Conservation (phyloP, 192 early-diverging fungal genomes). For the Linnemannia exigua region DNA sequence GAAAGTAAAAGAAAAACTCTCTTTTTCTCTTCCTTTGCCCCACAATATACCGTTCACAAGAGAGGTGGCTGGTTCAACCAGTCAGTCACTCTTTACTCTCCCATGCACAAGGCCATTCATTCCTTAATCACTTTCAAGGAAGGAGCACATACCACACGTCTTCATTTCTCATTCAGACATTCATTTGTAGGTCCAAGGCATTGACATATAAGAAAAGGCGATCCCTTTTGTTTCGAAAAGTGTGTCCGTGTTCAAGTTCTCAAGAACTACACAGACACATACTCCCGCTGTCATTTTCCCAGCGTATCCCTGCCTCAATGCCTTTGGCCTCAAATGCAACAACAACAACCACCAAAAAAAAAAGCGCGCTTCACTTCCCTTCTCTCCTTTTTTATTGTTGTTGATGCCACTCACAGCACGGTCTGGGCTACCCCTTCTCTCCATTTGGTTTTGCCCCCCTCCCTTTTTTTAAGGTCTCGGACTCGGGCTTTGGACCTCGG, state of each 20-base stretch:
- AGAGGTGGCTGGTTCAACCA: too few species aligned
- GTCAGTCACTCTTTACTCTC: not conserved
- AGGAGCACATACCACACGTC: not conserved
- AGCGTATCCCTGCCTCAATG: not conserved
- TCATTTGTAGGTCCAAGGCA: not conserved
- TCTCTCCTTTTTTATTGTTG: not conserved
- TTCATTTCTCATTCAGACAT: not conserved
- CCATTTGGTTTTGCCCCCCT: too few species aligned
- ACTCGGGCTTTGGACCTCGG: not conserved
- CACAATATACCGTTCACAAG: not conserved
- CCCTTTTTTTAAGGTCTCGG: not conserved
- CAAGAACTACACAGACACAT: not conserved
- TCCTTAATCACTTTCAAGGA: not conserved
- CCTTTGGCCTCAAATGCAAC: not conserved
- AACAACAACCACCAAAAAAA: too few species aligned
- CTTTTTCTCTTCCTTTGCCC: not conserved
- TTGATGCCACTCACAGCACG: not conserved
- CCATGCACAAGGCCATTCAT: not conserved
- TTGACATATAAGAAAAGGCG: not conserved
- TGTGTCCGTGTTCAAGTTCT: not conserved
- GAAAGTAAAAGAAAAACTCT: not conserved
- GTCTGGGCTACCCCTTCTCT: not conserved
- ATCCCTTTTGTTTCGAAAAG: slow-evolving; percentile 2
- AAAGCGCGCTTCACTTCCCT: not conserved
- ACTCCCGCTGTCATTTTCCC: not conserved